A percentile compares a stretch with the other conserved stretches of the same genome.
Conservation (phyloP, 169 alveolate genomes). For the Eimeria nieschulzi region DNA sequence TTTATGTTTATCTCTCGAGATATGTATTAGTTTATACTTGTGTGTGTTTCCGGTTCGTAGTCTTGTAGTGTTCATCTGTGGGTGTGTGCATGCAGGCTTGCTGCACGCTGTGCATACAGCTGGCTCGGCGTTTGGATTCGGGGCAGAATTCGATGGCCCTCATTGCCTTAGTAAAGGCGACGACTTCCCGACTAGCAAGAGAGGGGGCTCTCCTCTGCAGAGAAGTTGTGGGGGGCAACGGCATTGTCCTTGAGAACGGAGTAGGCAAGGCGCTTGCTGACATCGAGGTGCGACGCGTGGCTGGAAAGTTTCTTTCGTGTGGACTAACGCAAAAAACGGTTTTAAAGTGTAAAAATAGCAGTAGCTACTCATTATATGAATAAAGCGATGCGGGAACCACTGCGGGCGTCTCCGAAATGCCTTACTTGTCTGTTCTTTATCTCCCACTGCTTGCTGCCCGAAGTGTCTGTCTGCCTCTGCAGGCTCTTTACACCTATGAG, state of each 20-base stretch:
- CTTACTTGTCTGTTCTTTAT: too few species aligned
- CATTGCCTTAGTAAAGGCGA: slow-evolving; percentile 84
- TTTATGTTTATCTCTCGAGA: background rate
- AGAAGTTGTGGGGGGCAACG: slow-evolving; percentile 89
- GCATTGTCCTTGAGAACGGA: slow-evolving; percentile 83
- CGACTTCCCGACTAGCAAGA: slow-evolving; percentile 79
- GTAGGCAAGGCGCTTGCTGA: slow-evolving; percentile 84
- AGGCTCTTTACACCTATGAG: slow-evolving; percentile 87
- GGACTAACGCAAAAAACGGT: background rate
- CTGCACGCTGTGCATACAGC: slow-evolving; percentile 48
- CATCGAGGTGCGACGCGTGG: slow-evolving; percentile 77
- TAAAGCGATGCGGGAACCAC: too few species aligned
- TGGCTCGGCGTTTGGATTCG: slow-evolving; percentile 78
- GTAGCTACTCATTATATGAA: background rate
- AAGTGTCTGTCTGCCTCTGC: background rate
- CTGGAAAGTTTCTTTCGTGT: background rate
- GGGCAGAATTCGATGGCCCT: slow-evolving; percentile 80
- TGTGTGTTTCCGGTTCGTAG: background rate
- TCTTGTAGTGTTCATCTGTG: background rate
- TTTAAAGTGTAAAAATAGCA: background rate
- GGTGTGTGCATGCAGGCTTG: slow-evolving; percentile 1
- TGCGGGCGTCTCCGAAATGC: too few species aligned
- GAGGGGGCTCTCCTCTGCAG: slow-evolving; percentile 85
- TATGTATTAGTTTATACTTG: background rate
- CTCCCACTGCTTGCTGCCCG: background rate